A percentile compares a stretch with the other conserved stretches of the same genome.
phyloP scores from a whole-genome alignment of 108 stramenopile species.

The Nitzschia sp. region DNA sequence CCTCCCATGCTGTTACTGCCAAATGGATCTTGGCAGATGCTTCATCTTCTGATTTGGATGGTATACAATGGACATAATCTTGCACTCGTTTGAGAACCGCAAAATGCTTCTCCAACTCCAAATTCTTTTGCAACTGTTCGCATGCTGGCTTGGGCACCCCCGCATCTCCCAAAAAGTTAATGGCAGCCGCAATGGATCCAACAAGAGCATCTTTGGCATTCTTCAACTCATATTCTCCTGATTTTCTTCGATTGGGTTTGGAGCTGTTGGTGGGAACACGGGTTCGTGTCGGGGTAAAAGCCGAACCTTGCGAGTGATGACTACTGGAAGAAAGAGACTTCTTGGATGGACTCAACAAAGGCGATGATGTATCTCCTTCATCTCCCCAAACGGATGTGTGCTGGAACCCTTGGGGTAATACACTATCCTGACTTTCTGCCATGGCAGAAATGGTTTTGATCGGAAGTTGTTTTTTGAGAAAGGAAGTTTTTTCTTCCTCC shows the following conservation, averaged over 20 bases:
- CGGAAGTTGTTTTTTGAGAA: not conserved
- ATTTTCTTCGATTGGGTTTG: not conserved
- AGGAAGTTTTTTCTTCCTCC: too few species aligned
- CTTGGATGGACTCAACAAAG: slow-evolving; percentile 7
- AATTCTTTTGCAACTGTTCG: slow-evolving; percentile 27
- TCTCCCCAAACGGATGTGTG: slow-evolving; percentile 4
- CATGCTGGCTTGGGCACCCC: slow-evolving; percentile 34
- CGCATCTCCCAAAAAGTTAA: slow-evolving; percentile 25
- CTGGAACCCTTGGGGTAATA: not conserved
- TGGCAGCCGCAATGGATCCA: slow-evolving; percentile 31
- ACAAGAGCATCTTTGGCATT: slow-evolving; percentile 31
- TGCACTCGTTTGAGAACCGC: slow-evolving; percentile 27
- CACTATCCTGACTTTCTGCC: not conserved
- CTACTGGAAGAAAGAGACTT: not conserved
- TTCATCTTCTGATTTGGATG: slow-evolving; percentile 11
- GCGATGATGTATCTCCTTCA: slow-evolving; percentile 17
- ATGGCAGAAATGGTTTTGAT: not conserved
- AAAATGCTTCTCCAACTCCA: slow-evolving; percentile 36
- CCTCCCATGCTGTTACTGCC: slow-evolving; percentile 29
- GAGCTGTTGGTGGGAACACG: not conserved
- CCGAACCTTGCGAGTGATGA: too few species aligned
- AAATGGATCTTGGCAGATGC: slow-evolving; percentile 25
- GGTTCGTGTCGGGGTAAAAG: too few species aligned
- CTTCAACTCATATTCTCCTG: slow-evolving; percentile 24
- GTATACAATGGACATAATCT: slow-evolving; percentile 31